A percentile compares a stretch with the other conserved stretches of the same genome.
Evolutionary conservation across 768 basidiomycete genomes (phyloP).

Genomic region (Pleurotus sapidus): DNA sequence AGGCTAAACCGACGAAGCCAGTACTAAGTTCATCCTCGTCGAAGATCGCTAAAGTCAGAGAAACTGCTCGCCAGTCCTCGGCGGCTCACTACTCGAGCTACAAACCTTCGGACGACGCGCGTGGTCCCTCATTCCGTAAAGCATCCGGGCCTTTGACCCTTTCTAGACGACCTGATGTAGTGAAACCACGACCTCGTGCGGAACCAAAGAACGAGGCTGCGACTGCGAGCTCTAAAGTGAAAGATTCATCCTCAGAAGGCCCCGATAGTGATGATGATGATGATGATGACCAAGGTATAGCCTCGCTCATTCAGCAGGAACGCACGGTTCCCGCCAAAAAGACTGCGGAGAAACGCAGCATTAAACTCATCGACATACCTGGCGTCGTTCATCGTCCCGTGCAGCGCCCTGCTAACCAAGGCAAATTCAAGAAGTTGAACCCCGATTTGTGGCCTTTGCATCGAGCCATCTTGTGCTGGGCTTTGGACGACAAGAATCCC

Average conservation of each 20-base stretch:
- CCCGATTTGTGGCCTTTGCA: slow-evolving; percentile 84
- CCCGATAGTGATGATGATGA: slow-evolving; percentile 45
- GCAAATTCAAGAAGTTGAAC: slow-evolving; percentile 66
- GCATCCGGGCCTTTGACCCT: slow-evolving; percentile 14
- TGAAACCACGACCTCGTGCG: slow-evolving; percentile 7
- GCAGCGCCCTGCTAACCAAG: slow-evolving; percentile 50
- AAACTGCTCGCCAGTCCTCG: background rate
- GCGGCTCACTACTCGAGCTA: slow-evolving; percentile 24
- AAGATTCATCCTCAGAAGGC: slow-evolving; percentile 41
- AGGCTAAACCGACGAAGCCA: background rate
- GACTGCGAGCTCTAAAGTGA: slow-evolving; percentile 15
- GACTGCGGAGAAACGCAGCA: slow-evolving; percentile 54
- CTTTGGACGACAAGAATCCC: slow-evolving; percentile 66
- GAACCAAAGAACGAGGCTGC: slow-evolving; percentile 28
- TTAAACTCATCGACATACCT: slow-evolving; percentile 60
- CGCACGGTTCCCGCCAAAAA: slow-evolving; percentile 60
- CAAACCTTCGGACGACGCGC: slow-evolving; percentile 29
- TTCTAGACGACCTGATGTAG: slow-evolving; percentile 17
- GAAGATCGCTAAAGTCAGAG: background rate
- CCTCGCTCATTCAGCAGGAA: slow-evolving; percentile 55
- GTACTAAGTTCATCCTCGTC: background rate
- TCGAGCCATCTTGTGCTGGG: slow-evolving; percentile 79
- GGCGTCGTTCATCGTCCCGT: slow-evolving; percentile 37
- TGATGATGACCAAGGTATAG: slow-evolving; percentile 42
- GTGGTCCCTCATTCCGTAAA: slow-evolving; percentile 43